phyloP scores from a whole-genome alignment of 2,329 filamentous ascomycete species.

The Aspergillus fijiensis region DNA sequence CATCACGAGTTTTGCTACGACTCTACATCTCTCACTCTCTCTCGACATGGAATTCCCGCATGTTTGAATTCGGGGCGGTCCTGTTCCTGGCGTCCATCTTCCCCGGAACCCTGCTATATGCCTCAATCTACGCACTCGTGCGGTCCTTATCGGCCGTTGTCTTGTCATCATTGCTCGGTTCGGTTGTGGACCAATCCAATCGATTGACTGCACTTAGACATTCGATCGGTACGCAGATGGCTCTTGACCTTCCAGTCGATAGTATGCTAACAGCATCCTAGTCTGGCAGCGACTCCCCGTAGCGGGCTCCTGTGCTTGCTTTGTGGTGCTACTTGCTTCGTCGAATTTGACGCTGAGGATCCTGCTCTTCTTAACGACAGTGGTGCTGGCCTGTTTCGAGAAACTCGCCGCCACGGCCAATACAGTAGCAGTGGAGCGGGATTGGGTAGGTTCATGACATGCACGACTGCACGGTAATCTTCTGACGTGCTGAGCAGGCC shows the following conservation, averaged over 20 bases:
- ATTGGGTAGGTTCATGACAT: constrained; percentile 54
- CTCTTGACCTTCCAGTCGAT: neutral
- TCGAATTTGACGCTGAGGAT: constrained; percentile 7
- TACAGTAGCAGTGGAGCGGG: constrained; percentile 66
- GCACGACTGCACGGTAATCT: neutral
- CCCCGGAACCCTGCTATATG: constrained; percentile 61
- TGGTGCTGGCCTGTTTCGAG: constrained; percentile 64
- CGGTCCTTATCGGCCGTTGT: constrained; percentile 59
- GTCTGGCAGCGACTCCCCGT: constrained; percentile 44
- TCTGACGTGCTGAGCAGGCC: constrained; percentile 20
- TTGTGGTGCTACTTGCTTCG: constrained; percentile 38
- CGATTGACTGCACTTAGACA: constrained; percentile 52
- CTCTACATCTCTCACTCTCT: constrained; percentile 62
- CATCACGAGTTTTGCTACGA: constrained; percentile 20
- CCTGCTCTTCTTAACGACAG: constrained; percentile 37
- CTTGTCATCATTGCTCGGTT: constrained; percentile 60
- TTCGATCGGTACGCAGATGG: constrained; percentile 45
- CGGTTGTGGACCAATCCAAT: constrained; percentile 57
- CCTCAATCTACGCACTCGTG: constrained; percentile 67
- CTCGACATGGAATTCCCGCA: constrained; percentile 64
- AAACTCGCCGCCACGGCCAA: constrained; percentile 67
- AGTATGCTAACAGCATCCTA: constrained; percentile 12
- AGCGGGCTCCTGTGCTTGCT: constrained; percentile 49
- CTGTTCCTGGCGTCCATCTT: constrained; percentile 59
- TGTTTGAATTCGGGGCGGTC: constrained; percentile 64